These are phyloP conservation scores for Fusarium zealandicum DNA, from an alignment of 2,329 filamentous ascomycete species.

Conservation along the genomic window DNA sequence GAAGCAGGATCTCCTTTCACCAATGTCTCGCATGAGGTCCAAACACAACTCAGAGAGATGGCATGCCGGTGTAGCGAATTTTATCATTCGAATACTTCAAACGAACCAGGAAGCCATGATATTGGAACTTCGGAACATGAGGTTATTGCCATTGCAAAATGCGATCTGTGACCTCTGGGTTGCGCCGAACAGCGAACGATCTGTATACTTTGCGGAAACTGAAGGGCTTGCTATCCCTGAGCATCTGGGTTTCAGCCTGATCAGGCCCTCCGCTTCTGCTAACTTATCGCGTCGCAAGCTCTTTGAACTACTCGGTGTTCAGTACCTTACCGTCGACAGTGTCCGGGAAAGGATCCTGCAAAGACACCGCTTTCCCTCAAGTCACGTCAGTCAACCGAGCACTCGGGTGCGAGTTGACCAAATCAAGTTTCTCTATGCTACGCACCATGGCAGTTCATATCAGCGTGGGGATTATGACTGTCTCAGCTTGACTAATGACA, in stretches of 20 bases:
- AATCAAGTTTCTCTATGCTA: neutral
- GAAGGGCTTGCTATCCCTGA: neutral
- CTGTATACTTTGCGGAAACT: neutral
- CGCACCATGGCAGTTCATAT: neutral
- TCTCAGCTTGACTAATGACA: no score
- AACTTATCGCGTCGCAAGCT: fast-evolving
- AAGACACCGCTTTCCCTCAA: neutral
- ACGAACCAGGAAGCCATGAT: no score
- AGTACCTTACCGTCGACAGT: fast-evolving
- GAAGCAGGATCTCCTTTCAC: neutral
- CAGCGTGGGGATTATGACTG: no score
- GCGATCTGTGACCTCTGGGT: neutral
- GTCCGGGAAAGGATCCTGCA: neutral
- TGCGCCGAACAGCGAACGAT: neutral
- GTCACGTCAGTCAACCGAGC: no score
- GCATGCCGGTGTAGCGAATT: no score
- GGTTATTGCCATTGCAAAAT: neutral
- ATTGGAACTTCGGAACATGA: neutral
- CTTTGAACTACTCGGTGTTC: neutral
- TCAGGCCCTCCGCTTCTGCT: fast-evolving
- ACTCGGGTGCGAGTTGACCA: neutral
- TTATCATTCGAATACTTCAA: no score
- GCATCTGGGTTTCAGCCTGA: neutral
- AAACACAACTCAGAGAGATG: no score
- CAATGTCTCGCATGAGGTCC: neutral